A percentile compares a stretch with the other conserved stretches of the same genome.
These are phyloP conservation scores for Dothidotthia symphoricarpi DNA, from an alignment of 2,329 filamentous ascomycete species.

Conservation along the genomic window DNA sequence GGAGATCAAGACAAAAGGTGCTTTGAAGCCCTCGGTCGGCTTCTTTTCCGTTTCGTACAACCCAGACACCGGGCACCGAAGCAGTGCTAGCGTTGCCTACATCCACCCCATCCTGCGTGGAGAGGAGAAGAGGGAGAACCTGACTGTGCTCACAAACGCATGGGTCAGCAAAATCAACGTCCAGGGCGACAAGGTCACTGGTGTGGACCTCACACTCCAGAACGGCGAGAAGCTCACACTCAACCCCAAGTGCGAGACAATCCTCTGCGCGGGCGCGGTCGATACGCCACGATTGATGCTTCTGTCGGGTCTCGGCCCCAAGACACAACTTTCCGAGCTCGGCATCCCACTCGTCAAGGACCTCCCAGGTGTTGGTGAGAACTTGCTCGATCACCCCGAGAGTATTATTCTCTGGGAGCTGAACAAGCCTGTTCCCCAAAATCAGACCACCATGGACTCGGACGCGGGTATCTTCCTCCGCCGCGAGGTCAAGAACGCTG, in stretches of 20 bases:
- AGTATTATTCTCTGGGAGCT: conserved; percentile 74
- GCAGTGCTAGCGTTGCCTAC: conserved; percentile 85
- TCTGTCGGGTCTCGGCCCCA: conserved; percentile 52
- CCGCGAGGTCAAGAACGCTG: conserved; percentile 69
- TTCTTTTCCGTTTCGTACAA: conserved; percentile 93
- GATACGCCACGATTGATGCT: conserved; percentile 71
- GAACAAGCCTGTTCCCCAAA: conserved; percentile 70
- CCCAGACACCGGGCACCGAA: conserved; percentile 79
- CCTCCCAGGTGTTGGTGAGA: conserved; percentile 62
- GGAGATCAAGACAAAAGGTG: conserved; percentile 71
- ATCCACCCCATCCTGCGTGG: conserved; percentile 87
- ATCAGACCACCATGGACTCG: conserved; percentile 88
- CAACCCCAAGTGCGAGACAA: conserved; percentile 68
- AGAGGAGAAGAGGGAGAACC: conserved; percentile 76
- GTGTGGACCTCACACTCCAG: conserved; percentile 67
- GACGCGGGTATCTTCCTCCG: conserved; percentile 87
- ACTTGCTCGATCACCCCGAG: conserved; percentile 64
- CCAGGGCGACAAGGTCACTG: conserved; percentile 66
- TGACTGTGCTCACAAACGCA: conserved; percentile 82
- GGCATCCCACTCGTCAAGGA: conserved; percentile 57
- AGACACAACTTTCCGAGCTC: conserved; percentile 48
- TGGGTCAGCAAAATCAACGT: conserved; percentile 84
- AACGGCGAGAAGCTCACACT: conserved; percentile 57
- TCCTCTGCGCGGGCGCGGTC: conserved; percentile 76
- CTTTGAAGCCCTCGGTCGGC: conserved; percentile 72